phyloP scores from a whole-genome alignment of 768 basidiomycete species.

The Leccinum subgranulosum region DNA sequence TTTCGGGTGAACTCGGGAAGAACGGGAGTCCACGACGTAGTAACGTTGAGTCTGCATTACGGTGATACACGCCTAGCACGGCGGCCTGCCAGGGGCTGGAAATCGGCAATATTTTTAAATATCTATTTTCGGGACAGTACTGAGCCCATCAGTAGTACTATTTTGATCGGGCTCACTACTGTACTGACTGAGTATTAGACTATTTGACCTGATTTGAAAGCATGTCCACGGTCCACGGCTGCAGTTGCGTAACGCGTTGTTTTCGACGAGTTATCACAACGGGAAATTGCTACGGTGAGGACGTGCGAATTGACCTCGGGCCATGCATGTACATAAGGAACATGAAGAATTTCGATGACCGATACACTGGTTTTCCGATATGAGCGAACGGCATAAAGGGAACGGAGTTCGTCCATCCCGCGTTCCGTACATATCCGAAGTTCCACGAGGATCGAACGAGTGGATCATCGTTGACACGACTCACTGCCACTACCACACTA shows the following conservation, averaged over 20 bases:
- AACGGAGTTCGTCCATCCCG: not conserved
- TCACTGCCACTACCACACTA: not conserved
- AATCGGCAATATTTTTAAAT: too few species aligned
- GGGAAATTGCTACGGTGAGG: not conserved
- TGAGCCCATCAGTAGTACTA: not conserved
- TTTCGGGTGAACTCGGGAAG: constrained; percentile 6
- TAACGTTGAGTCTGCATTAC: too few species aligned
- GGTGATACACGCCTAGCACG: too few species aligned
- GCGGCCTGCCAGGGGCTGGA: too few species aligned
- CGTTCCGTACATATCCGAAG: not conserved
- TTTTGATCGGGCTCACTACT: not conserved
- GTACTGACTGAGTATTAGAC: not conserved
- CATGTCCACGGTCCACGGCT: not conserved
- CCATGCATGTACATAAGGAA: not conserved
- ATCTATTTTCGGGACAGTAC: not conserved
- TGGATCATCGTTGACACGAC: too few species aligned
- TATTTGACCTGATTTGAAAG: not conserved
- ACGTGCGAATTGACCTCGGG: not conserved
- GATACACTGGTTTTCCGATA: not conserved
- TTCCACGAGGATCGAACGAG: not conserved
- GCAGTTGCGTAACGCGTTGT: not conserved
- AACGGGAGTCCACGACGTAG: not conserved
- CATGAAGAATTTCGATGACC: not conserved
- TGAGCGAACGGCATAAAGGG: not conserved
- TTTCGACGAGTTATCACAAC: not conserved